Evolutionary conservation across 495 filamentous ascomycete species (phyloP).

Genomic region (Podospora pseudopauciseta): DNA sequence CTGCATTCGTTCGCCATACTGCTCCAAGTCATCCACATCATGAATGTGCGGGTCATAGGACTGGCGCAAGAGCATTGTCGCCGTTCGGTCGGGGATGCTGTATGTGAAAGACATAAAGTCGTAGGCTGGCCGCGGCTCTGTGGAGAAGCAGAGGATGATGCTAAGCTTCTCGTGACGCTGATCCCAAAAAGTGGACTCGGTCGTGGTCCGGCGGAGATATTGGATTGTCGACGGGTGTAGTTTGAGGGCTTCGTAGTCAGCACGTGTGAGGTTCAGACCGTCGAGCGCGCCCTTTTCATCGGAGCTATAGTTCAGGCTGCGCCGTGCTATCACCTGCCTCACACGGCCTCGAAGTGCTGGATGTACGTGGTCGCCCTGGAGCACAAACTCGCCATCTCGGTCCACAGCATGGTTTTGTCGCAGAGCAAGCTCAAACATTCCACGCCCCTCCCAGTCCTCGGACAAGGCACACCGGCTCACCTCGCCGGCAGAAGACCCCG

Average conservation of each 20-base stretch:
- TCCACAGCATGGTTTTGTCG: conserved; percentile 28
- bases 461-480: conserved; percentile 26
- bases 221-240: conserved; percentile 33
- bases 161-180: conserved; percentile 23
- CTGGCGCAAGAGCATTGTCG: conserved; percentile 32
- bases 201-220: conserved; percentile 28
- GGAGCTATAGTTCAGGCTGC: not conserved
- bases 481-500: conserved; percentile 20
- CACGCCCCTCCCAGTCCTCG: conserved; percentile 26
- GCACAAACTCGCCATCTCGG: conserved; percentile 30
- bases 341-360: conserved; percentile 27
- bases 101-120: conserved; percentile 39
- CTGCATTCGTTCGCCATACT: conserved; percentile 35
- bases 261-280: conserved; percentile 28
- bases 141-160: conserved; percentile 35
- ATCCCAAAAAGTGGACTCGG: conserved; percentile 35
- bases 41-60: conserved; percentile 34
- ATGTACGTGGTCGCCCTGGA: conserved; percentile 19
- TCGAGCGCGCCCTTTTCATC: conserved; percentile 30
- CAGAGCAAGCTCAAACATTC: conserved; percentile 29
- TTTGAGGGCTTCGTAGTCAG: conserved; percentile 31
- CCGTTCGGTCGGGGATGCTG: conserved; percentile 25
- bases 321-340: conserved; percentile 24
- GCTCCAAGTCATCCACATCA: conserved; percentile 31
- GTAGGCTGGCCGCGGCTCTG: conserved; percentile 33